Base-by-base conservation (phyloP, 2,329 filamentous ascomycete genomes). In the Metarhizium rileyi region DNA sequence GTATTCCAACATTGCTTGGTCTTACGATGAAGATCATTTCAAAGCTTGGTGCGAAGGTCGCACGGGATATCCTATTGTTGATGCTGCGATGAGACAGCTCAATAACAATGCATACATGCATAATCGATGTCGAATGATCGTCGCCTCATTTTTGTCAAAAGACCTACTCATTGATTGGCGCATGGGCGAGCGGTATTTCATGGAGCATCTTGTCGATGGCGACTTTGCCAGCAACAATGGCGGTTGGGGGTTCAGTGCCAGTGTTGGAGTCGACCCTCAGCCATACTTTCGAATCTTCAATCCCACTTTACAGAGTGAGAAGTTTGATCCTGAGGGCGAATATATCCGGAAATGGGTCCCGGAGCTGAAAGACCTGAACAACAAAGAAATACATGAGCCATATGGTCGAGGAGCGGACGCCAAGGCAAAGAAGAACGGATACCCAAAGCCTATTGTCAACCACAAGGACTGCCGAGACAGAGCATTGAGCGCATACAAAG, bases 261-360 rank as follows among this genome's bases (percentile, higher is more conserved):
- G 75, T 18, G 83, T 83, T 0, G 86, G 87, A 1, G 86, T 90
- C 6, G 88, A 94, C 64, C 86, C 88, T 1, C 87, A 95, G 66
- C 89, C 90, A 0, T 95, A 94, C 63, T 95, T 95, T 55, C 77
- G 89, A 6, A 86, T 95, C 47, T 95, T 95, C 68, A 95, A 94
- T 59, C 90, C 90, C 0, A 63, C 89, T 42, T 68, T 87, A 18
- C 90, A 95, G 70, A 88, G 85, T 57, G 87, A 93, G 72, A 90
- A 86, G 66, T 95, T 94, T 58, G 90, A 95, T 61, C 71, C 77
- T 0, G 72, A 84, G 0, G 90, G 89, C 0, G 79, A 81, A 16
- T 95, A 91, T 63, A 94, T 95, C 50, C 76, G 86, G 35, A 80
- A 80, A 52, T 95, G 89, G 89, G 73, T 95, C 8, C 83, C 83